Percentiles rank a stretch among this genome's conserved stretches.
phyloP scores from a whole-genome alignment of 2,329 filamentous ascomycete species.

The Exserohilum rostratum region DNA sequence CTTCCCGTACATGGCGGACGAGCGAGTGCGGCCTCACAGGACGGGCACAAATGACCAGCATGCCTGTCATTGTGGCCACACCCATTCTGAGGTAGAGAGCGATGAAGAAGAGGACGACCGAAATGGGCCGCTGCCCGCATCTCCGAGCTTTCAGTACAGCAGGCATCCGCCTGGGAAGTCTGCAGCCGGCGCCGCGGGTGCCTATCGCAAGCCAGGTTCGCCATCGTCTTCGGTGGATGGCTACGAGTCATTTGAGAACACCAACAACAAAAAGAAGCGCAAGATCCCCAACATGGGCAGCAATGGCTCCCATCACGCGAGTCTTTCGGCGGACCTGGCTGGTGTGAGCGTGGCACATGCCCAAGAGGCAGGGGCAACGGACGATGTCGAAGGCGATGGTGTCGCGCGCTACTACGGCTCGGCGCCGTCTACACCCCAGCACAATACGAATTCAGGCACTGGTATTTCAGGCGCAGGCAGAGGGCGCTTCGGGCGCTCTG shows the following conservation, averaged over 20 bases:
- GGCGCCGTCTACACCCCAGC: slow-evolving; percentile 59
- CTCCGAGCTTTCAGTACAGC: slow-evolving; percentile 49
- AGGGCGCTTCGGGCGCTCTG: slow-evolving; percentile 75
- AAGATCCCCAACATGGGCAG: slow-evolving; percentile 93
- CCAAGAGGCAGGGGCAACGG: slow-evolving; percentile 51
- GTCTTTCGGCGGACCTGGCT: slow-evolving; percentile 68
- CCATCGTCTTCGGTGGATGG: slow-evolving; percentile 78
- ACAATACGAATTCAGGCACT: slow-evolving; percentile 56
- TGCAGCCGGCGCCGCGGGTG: slow-evolving; percentile 33
- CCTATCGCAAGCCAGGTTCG: slow-evolving; percentile 56
- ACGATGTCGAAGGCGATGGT: slow-evolving; percentile 56
- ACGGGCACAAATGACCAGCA: slow-evolving; percentile 61
- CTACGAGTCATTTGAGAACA: slow-evolving; percentile 97
- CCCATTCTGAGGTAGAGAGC: slow-evolving; percentile 61
- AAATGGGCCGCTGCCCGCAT: slow-evolving; percentile 49
- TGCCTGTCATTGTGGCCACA: slow-evolving; percentile 54
- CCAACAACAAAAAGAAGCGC: slow-evolving; percentile 98
- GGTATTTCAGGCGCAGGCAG: slow-evolving; percentile 85
- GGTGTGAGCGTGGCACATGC: slow-evolving; percentile 63
- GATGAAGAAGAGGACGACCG: slow-evolving; percentile 62
- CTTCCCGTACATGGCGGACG: slow-evolving; percentile 60
- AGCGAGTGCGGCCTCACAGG: slow-evolving; percentile 37
- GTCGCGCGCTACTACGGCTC: slow-evolving; percentile 63
- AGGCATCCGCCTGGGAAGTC: slow-evolving; percentile 37
- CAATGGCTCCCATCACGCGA: slow-evolving; percentile 61